phyloP scores from a whole-genome alignment of 192 early-diverging fungal species.

The Backusella circina region DNA sequence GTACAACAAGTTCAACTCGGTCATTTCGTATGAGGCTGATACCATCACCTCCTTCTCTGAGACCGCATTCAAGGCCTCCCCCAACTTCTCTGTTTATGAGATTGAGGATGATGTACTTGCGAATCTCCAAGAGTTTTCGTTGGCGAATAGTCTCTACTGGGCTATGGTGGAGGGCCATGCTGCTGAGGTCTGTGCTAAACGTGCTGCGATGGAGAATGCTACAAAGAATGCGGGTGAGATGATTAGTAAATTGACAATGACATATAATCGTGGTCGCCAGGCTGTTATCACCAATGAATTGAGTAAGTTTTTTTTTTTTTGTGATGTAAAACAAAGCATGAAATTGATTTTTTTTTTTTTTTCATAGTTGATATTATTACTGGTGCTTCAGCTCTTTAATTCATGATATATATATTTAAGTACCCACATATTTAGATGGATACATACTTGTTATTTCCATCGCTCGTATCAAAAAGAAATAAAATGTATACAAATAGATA shows the following conservation, averaged over 20 bases:
- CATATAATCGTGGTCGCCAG: slow-evolving; percentile 97
- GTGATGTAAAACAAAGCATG: neutral
- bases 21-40: slow-evolving; percentile 88
- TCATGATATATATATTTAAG: no score
- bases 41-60: slow-evolving; percentile 61
- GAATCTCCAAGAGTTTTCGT: slow-evolving; percentile 88
- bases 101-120: slow-evolving; percentile 82
- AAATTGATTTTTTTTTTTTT: neutral
- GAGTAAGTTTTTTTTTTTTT: slow-evolving; percentile 37
- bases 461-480: no score
- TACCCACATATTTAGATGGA: no score
- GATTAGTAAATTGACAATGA: slow-evolving; percentile 92
- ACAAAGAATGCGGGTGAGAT: slow-evolving; percentile 99
- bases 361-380: slow-evolving; percentile 86
- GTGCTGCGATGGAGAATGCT: slow-evolving; percentile 99
- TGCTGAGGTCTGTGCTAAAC: slow-evolving; percentile 93
- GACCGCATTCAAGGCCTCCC: slow-evolving; percentile 67
- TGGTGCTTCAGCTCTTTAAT: slow-evolving; percentile 89
- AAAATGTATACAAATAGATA: no score
- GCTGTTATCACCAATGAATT: slow-evolving; percentile 98
- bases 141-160: slow-evolving; percentile 94
- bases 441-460: no score
- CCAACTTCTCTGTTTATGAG: slow-evolving; percentile 89
- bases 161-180: slow-evolving; percentile 95
- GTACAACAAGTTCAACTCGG: slow-evolving; percentile 94